A percentile compares a stretch with the other conserved stretches of the same genome.
phyloP scores from a whole-genome alignment of 768 basidiomycete genomes.

The Hirschioporus abietinus region DNA sequence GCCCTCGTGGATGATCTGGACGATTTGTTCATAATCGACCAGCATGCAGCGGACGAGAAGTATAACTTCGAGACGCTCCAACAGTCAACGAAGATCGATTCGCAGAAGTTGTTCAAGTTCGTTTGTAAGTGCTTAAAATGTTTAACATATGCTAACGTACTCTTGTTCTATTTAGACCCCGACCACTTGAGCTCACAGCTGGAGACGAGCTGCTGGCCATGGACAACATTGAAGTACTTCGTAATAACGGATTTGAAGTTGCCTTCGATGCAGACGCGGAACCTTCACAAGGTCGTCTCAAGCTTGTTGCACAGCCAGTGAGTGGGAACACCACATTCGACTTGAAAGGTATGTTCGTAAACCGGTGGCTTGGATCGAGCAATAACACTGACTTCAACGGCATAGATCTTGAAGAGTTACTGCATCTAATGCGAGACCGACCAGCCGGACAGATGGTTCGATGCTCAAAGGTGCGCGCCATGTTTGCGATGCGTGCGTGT shows the following conservation, averaged over 20 bases:
- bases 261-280: slow-evolving; percentile 45
- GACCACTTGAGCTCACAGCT: slow-evolving; percentile 75
- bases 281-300: slow-evolving; percentile 40
- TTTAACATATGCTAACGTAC: slow-evolving; percentile 2
- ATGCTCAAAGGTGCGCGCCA: slow-evolving; percentile 86
- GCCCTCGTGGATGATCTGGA: slow-evolving; percentile 39
- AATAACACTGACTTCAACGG: slow-evolving; percentile 7
- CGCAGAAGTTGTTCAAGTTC: slow-evolving; percentile 79
- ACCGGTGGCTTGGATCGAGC: slow-evolving; percentile 2
- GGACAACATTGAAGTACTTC: slow-evolving; percentile 81
- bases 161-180: slow-evolving; percentile 48
- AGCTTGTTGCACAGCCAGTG: slow-evolving; percentile 77
- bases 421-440: slow-evolving; percentile 77
- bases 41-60: slow-evolving; percentile 97
- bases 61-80: slow-evolving; percentile 97
- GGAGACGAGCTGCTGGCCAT: slow-evolving; percentile 84
- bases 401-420: slow-evolving; percentile 87
- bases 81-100: slow-evolving; percentile 81
- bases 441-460: slow-evolving; percentile 81
- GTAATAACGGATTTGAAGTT: slow-evolving; percentile 87
- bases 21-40: slow-evolving; percentile 95
- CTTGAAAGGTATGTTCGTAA: slow-evolving; percentile 58
- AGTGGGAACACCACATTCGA: slow-evolving; percentile 91
- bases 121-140: slow-evolving; percentile 18
- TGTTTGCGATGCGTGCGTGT: slow-evolving; percentile 98